Evolutionary conservation across 2,329 filamentous ascomycete genomes (phyloP), one percentile per base, ranked within the genome.

Genomic region (Neofusicoccum parvum): DNA sequence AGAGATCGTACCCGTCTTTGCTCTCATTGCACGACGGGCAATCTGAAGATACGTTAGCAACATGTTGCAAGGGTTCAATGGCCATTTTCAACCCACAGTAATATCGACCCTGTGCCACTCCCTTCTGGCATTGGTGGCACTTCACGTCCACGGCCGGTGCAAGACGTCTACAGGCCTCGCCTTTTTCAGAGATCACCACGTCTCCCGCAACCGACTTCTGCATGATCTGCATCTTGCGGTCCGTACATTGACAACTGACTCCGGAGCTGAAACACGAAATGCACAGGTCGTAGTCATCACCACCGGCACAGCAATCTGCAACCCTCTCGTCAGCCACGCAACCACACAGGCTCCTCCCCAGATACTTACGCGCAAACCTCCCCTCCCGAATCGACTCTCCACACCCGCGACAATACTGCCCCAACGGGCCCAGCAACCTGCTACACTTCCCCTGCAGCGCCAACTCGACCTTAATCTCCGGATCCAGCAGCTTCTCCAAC

Each of bases 401-500:
- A n/a, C 56, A 60, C 9, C 56, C 56, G 10, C 56, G 32, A 48
- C 56, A 60, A 37, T 60, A 60, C 43, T 60, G 56, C n/a, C 56
- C 56, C 56, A 60, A 11, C 43, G 56, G 56, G 9, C 56, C 56
- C 56, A 60, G 27, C 27, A 60, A 10, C 56, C 56, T 15, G 48
- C 56, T 60, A n/a, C 56, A 60, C 56, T 48, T 60, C 5, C 56
- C 56, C 56, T 37, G 9, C 56, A 48, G 5, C 41, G 41, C 27
- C 41, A 60, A 37, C 56, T 60, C 56, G 0, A n/a, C 27, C 56
- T 34, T 60, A 23, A 60, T 60, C 56, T 60, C 56, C 15, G 56
- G 56, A 48, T 60, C 56, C 56, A 60, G n/a, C 56, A 60, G 10
- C 56, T 60, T 60, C 56, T 60, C 56, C 41, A 48, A 23, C 32